These are phyloP conservation scores for Talaromyces amestolkiae DNA, from an alignment of 2,329 filamentous ascomycete species.

Conservation along the genomic window DNA sequence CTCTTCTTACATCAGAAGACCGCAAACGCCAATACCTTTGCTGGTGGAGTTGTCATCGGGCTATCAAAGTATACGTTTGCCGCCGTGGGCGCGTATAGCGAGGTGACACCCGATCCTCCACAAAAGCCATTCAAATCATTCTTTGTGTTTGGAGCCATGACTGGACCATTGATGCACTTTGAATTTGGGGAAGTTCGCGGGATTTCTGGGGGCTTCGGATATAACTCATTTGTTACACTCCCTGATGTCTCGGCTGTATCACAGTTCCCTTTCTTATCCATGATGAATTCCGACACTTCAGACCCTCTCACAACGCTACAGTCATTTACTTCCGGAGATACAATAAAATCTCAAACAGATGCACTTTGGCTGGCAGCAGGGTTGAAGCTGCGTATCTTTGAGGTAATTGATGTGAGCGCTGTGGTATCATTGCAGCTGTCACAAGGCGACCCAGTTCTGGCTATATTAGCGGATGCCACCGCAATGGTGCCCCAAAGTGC, in stretches of 20 bases:
- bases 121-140: background rate
- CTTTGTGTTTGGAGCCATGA: background rate
- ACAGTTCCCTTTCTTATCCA: background rate
- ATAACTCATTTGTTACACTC: background rate
- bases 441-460: background rate
- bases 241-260: background rate
- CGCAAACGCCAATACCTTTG: background rate
- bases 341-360: background rate
- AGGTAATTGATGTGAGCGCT: background rate
- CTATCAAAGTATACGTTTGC: background rate
- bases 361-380: slow-evolving; percentile 1
- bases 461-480: background rate
- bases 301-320: background rate
- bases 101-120: background rate
- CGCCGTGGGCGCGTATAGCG: background rate
- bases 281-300: too few species aligned
- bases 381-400: background rate
- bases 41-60: background rate
- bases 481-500: background rate
- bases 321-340: background rate
- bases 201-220: background rate
- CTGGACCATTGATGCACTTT: background rate
- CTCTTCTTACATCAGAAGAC: background rate
- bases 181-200: background rate
- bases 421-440: background rate